Percentiles rank a stretch among this genome's conserved stretches.
Conservation (phyloP, 2,329 filamentous ascomycete species). For the Raffaelea albimanens region DNA sequence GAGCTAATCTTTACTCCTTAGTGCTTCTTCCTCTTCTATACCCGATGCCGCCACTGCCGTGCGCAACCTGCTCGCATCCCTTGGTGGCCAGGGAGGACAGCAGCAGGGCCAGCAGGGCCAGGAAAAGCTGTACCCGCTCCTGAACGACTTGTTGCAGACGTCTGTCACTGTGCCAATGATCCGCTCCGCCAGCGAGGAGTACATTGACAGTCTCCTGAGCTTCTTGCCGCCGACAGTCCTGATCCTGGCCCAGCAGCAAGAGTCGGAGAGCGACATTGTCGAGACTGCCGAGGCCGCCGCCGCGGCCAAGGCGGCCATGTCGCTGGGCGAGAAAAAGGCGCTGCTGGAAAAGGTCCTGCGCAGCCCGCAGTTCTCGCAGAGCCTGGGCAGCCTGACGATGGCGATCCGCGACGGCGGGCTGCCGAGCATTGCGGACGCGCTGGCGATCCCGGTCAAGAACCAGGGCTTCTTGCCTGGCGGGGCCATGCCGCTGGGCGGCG, state of each 20-base stretch:
- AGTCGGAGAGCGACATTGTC: slow-evolving; percentile 34
- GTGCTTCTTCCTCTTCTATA: slow-evolving; percentile 47
- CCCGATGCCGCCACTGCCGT: slow-evolving; percentile 69
- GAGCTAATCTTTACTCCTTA: slow-evolving; percentile 27
- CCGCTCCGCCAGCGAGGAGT: slow-evolving; percentile 51
- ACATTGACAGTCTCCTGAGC: slow-evolving; percentile 65
- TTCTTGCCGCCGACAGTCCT: slow-evolving; percentile 73
- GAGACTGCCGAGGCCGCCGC: slow-evolving; percentile 62
- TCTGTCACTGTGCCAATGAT: slow-evolving; percentile 70
- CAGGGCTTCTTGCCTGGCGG: slow-evolving; percentile 73
- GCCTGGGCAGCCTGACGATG: slow-evolving; percentile 72
- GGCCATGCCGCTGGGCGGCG: slow-evolving; percentile 73
- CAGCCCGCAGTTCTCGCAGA: slow-evolving; percentile 86
- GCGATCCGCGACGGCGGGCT: slow-evolving; percentile 85
- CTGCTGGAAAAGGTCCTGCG: slow-evolving; percentile 74
- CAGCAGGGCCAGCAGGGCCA: slow-evolving; percentile 34
- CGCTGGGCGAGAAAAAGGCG: slow-evolving; percentile 65
- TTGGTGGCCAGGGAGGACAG: slow-evolving; percentile 46
- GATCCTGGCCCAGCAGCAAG: slow-evolving; percentile 61
- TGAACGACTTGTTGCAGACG: slow-evolving; percentile 76
- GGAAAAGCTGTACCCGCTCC: slow-evolving; percentile 66
- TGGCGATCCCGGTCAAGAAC: slow-evolving; percentile 72
- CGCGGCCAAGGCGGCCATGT: slow-evolving; percentile 65
- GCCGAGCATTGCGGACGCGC: slow-evolving; percentile 78
- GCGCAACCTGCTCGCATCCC: slow-evolving; percentile 78